Evolutionary conservation across 306 rosid species (phyloP).

Genomic region (Pyrus communis): DNA sequence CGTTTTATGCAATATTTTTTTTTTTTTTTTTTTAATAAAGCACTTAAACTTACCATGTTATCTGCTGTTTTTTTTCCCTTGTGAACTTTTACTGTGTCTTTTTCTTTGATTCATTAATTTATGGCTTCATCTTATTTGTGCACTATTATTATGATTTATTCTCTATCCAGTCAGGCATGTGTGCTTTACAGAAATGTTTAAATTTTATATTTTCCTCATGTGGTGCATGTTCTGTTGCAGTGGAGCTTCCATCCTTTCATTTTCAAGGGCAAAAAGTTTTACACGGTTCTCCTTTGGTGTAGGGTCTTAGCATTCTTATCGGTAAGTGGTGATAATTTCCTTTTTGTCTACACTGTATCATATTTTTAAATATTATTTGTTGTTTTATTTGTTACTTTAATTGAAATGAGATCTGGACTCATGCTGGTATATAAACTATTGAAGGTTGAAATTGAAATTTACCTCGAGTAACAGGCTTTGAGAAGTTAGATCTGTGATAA

Average conservation of each 20-base stretch:
- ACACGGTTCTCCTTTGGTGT: conserved; percentile 93
- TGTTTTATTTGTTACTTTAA: too few species aligned
- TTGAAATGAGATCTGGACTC: background rate
- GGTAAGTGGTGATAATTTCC: conserved; percentile 48
- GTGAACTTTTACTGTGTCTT: background rate
- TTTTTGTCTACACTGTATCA: background rate
- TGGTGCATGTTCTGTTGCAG: conserved; percentile 49
- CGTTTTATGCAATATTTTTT: background rate
- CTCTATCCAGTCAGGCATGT: background rate
- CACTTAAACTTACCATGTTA: background rate
- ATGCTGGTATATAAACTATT: background rate
- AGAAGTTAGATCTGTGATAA: background rate
- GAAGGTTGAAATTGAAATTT: background rate
- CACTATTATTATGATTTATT: background rate
- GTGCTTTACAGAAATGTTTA: background rate
- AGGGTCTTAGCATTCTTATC: conserved; percentile 90
- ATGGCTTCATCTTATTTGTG: background rate
- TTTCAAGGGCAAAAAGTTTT: conserved; percentile 85
- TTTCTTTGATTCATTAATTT: background rate
- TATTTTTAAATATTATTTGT: background rate
- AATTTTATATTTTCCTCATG: conserved; percentile 2
- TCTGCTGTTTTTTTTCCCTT: background rate
- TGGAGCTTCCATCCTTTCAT: conserved; percentile 97
- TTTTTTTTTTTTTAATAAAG: background rate
- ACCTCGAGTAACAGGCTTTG: background rate